Evolutionary conservation across 495 filamentous ascomycete species (phyloP), one percentile per base, ranked within the genome.

Genomic region (Neurospora sp.): DNA sequence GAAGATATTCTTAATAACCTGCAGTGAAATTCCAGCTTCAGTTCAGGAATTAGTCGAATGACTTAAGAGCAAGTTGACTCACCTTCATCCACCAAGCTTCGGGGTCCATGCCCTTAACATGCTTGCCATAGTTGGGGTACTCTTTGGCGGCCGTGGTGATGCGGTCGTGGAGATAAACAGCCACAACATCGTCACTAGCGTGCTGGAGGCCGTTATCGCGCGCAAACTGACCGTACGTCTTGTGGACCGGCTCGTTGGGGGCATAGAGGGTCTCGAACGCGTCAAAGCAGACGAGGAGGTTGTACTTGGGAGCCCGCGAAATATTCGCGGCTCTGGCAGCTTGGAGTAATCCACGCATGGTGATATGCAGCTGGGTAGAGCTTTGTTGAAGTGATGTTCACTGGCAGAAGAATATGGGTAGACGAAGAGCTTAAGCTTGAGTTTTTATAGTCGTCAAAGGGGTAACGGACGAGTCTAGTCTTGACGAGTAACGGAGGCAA

Each of bases 201-300:
- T 78, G 77, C 28, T 77, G 75, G 54, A 93, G 77, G n/a, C 90
- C 90, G 82, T 87, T 85, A 71, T 83, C 74, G 45, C 85, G 79
- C 2, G 91, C 92, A 24, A 87, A 81, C 8, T 85, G 75, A 13
- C 83, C 85, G 81, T 95, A 95, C 76, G 92, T 90, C 39, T 85
- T 79, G 5, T 85, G 83, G 70, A 94, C 84, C 1, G 91, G 81
- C 13, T 75, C 75, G 72, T 84, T 87, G 5, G 92, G 93, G 36
- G 83, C 81, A 81, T 93, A 93, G 40, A 95, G 83, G 1, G 93
- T 95, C 4, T 87, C 90, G 73, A 94, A 94, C 69, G 91, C 93
- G 80, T 95, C 92, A 73, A 95, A 88, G 72, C 75, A 91, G 69
- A 93, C 80, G 37, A 92, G 84, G 13, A 91, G 86, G 38, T 85